Evolutionary conservation across 1,284 basidiomycete species (phyloP).

Genomic region (Phylloporus sp.): DNA sequence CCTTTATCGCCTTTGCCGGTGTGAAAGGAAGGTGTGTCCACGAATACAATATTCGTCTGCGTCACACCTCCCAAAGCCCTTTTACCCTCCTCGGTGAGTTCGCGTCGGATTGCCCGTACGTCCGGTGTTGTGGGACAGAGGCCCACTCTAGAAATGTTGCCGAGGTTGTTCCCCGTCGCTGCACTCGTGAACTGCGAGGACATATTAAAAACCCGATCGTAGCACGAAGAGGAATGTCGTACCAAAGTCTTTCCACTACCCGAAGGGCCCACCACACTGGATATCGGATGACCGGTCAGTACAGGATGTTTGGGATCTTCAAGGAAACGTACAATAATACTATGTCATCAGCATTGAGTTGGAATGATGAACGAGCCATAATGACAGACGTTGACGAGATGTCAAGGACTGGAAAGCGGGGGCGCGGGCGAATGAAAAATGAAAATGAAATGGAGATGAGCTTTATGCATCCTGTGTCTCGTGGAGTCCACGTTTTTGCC

Average conservation of each 20-base stretch:
- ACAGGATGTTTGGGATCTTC: not conserved
- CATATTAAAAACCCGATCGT: not conserved
- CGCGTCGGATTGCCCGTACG: constrained; percentile 18
- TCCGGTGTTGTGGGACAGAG: too few relatives aligned
- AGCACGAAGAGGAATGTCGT: constrained; percentile 1
- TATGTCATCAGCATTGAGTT: constrained; percentile 15
- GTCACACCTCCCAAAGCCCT: not conserved
- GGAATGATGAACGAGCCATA: too few relatives aligned
- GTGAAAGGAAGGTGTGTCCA: constrained; percentile 25
- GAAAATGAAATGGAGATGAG: too few relatives aligned
- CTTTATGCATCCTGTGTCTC: too few relatives aligned
- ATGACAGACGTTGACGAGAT: too few relatives aligned
- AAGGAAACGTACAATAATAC: constrained; percentile 24
- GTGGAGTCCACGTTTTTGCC: too few relatives aligned
- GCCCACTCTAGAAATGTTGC: not conserved
- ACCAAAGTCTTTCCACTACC: constrained; percentile 24
- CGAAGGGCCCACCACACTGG: constrained; percentile 26
- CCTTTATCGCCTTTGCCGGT: not conserved
- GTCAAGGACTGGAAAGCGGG: too few relatives aligned
- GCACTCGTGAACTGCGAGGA: constrained; percentile 14
- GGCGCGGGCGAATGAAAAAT: too few relatives aligned
- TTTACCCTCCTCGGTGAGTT: constrained; percentile 9
- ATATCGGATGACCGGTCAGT: constrained; percentile 10
- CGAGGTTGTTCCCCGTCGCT: constrained; percentile 4
- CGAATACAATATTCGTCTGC: constrained; percentile 22